Evolutionary conservation across 2,329 filamentous ascomycete species (phyloP), one percentile per base, ranked within the genome.

Genomic region (Talaromyces sp.): DNA sequence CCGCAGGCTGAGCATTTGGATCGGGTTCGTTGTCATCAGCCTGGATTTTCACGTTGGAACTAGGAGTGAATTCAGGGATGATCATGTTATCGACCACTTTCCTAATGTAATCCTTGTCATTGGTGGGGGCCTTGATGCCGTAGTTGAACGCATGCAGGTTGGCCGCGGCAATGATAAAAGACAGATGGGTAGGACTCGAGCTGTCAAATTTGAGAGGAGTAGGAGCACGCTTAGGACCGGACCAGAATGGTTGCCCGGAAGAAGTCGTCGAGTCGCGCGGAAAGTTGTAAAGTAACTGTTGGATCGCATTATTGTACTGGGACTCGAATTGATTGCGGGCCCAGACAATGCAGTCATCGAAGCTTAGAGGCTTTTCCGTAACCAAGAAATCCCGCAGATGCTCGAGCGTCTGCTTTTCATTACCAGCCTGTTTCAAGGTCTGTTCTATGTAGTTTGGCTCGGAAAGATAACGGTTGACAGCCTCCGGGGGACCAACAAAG

Each of bases 61-160:
- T 92, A 1, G 95, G 95, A 58, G 87, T 86, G 75, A 99, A 99
- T 73, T 99, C 95, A 2, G 95, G 93, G 60, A 99, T 87, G 66
- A 98, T 96, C 83, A 97, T 92, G 69, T 93, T 89, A 63, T 96
- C 90, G 56, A 98, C 78, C 35, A 96, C 89, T 67, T 89, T 88
- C 53, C 87, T 70, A 73, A 96, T 96, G 64, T 91, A 85, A 9
- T 84, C 81, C 71, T 87, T 87, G 63, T 87, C 86, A 58, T 85
- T 81, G 53, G 84, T 86, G 63, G 90, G 90, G n/a, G 89, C 86
- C 71, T 96, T 93, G 76, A 99, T 97, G 63, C 91, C 89, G 77
- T 96, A 99, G 81, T 99, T 99, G 84, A 95, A 99, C 0, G 93
- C 95, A 69, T 97, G 95, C 27, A 99, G 83, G 72, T 96, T 95